Conservation (phyloP, 306 rosid genomes). For the Acacia acuminata region DNA sequence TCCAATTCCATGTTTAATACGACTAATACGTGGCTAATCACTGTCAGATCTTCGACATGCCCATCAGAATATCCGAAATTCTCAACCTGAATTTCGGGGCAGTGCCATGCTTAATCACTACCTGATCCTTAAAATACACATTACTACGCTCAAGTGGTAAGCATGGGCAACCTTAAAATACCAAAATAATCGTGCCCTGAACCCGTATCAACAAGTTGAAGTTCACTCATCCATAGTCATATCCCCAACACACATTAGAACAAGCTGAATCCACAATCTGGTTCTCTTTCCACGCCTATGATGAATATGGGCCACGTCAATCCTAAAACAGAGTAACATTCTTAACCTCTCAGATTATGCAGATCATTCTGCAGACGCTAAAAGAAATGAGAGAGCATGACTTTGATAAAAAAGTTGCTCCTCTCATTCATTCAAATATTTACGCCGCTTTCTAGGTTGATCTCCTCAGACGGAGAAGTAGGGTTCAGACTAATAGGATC, state of each 20-base stretch:
- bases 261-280: background rate
- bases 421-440: background rate
- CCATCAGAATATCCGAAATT: background rate
- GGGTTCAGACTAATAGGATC: background rate
- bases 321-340: background rate
- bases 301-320: background rate
- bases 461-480: background rate
- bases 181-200: background rate
- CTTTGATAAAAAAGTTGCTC: background rate
- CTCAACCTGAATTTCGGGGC: background rate
- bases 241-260: background rate
- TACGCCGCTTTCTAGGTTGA: background rate
- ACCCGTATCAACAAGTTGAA: background rate
- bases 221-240: background rate
- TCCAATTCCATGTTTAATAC: background rate
- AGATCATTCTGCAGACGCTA: background rate
- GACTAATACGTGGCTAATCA: conserved; percentile 6
- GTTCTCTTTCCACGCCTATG: background rate
- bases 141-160: background rate
- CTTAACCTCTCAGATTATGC: background rate
- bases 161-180: background rate
- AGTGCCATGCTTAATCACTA: background rate
- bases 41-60: conserved; percentile 23
- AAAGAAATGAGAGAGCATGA: background rate
- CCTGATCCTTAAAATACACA: background rate